A percentile compares a stretch with the other conserved stretches of the same genome.
Conservation (phyloP, 2,329 filamentous ascomycete genomes). For the Xylaria sp. region DNA sequence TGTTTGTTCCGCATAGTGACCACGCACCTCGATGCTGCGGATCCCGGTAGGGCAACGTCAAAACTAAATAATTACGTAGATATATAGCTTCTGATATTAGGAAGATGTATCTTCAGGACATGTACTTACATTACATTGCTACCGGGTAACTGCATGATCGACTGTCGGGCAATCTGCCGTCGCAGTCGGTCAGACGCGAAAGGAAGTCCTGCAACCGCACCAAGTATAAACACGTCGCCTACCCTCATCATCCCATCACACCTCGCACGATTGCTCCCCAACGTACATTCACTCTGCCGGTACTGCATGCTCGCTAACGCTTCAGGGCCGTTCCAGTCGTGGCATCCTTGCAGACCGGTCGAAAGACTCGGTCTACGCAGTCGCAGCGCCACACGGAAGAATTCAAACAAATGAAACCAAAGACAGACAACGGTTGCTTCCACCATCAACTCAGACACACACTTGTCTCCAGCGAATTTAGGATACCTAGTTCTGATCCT, state of each 20-base stretch:
- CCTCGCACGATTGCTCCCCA: conserved; percentile 5
- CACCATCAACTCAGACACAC: neutral
- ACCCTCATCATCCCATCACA: conserved; percentile 8
- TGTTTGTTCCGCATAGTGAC: conserved; percentile 5
- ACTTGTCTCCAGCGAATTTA: neutral
- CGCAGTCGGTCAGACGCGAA: neutral
- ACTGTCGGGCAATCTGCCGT: conserved; percentile 14
- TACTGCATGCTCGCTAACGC: conserved; percentile 25
- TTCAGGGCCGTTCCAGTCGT: conserved; percentile 8
- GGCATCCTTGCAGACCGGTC: conserved; percentile 28
- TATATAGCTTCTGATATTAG: too few relatives aligned
- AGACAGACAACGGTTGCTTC: neutral
- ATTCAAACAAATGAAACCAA: conserved; percentile 17
- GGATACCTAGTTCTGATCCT: neutral
- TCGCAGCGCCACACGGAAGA: conserved; percentile 21
- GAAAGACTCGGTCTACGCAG: conserved; percentile 11
- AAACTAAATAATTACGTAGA: neutral
- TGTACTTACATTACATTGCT: conserved; percentile 6
- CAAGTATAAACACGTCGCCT: conserved; percentile 6
- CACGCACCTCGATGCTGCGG: conserved; percentile 11
- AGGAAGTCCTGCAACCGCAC: conserved; percentile 4
- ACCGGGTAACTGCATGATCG: conserved; percentile 17
- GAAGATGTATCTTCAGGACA: neutral
- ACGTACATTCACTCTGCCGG: conserved; percentile 19
- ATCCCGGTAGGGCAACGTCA: neutral